phyloP scores from a whole-genome alignment of 2,329 filamentous ascomycete genomes.

The Coniochaeta sp. region DNA sequence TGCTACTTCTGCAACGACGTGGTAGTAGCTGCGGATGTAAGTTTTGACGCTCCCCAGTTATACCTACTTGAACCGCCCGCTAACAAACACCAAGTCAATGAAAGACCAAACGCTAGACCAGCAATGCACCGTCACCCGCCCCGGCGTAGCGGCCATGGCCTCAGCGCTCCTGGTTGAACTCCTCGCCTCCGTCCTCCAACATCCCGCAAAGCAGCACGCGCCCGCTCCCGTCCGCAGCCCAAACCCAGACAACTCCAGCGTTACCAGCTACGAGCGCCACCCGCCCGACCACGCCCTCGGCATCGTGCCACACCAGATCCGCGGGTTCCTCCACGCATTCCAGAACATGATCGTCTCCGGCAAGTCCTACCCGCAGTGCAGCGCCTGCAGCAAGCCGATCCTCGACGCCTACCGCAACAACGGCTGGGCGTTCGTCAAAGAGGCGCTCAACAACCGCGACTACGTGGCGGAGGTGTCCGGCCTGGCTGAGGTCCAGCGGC shows the following conservation, averaged over 20 bases:
- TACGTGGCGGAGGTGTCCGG: conserved; percentile 74
- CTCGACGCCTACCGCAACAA: conserved; percentile 58
- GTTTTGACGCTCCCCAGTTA: conserved; percentile 24
- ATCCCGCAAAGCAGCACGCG: conserved; percentile 62
- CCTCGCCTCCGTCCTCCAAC: conserved; percentile 79
- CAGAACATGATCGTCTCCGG: conserved; percentile 68
- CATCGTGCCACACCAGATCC: conserved; percentile 72
- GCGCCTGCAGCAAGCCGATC: conserved; percentile 68
- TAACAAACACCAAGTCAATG: conserved; percentile 55
- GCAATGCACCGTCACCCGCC: conserved; percentile 94
- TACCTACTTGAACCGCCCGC: conserved; percentile 7
- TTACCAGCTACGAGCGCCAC: conserved; percentile 43
- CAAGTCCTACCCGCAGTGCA: conserved; percentile 72
- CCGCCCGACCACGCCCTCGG: conserved; percentile 55
- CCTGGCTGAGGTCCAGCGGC: conserved; percentile 62
- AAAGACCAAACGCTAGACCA: conserved; percentile 95
- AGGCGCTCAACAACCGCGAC: conserved; percentile 65
- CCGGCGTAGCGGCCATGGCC: conserved; percentile 85
- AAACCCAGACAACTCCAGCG: conserved; percentile 21
- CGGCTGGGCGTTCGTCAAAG: conserved; percentile 72
- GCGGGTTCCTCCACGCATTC: conserved; percentile 69
- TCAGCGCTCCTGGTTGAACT: conserved; percentile 88
- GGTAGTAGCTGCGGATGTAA: conserved; percentile 85
- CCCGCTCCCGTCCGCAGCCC: conserved; percentile 40
- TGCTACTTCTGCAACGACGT: conserved; percentile 99